A percentile compares a stretch with the other conserved stretches of the same genome.
Evolutionary conservation across 2,329 filamentous ascomycete species (phyloP).

Genomic region (Pochonia chlamydosporia): DNA sequence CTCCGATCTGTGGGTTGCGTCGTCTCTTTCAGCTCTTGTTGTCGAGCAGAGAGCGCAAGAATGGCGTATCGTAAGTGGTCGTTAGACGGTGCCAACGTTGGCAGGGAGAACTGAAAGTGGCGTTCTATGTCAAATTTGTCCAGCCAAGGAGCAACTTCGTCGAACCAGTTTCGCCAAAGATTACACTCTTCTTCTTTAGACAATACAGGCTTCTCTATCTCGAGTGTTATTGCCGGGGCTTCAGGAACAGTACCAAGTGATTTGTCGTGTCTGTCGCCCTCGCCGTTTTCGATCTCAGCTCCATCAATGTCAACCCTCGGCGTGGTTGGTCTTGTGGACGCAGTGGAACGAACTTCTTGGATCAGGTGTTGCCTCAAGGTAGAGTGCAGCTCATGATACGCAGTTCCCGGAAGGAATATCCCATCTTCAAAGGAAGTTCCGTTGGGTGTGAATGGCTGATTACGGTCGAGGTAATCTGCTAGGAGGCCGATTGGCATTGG

Average conservation of each 20-base stretch:
- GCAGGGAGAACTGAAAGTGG: constrained; percentile 41
- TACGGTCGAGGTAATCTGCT: constrained; percentile 18
- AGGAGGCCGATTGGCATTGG: constrained; percentile 4
- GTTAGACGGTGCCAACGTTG: constrained; percentile 37
- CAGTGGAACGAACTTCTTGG: constrained; percentile 32
- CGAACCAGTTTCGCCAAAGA: constrained; percentile 36
- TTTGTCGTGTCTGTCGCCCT: neutral
- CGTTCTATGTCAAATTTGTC: constrained; percentile 47
- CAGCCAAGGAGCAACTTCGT: constrained; percentile 38
- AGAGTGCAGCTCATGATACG: constrained; percentile 40
- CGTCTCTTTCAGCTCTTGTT: constrained; percentile 39
- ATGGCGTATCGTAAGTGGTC: constrained; percentile 42
- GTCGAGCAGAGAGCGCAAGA: constrained; percentile 44
- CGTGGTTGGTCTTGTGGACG: constrained; percentile 24
- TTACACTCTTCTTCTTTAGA: constrained; percentile 25
- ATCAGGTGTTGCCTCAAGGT: constrained; percentile 38
- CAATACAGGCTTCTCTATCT: constrained; percentile 8
- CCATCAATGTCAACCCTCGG: constrained; percentile 14
- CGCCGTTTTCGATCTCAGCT: neutral
- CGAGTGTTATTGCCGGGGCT: neutral
- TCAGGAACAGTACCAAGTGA: neutral
- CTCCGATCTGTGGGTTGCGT: constrained; percentile 31
- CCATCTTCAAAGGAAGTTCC: constrained; percentile 24
- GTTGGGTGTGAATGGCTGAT: constrained; percentile 26
- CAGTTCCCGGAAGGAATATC: constrained; percentile 40